phyloP scores from a whole-genome alignment of 2,329 filamentous ascomycete genomes.

The Salinomyces thailandicus region DNA sequence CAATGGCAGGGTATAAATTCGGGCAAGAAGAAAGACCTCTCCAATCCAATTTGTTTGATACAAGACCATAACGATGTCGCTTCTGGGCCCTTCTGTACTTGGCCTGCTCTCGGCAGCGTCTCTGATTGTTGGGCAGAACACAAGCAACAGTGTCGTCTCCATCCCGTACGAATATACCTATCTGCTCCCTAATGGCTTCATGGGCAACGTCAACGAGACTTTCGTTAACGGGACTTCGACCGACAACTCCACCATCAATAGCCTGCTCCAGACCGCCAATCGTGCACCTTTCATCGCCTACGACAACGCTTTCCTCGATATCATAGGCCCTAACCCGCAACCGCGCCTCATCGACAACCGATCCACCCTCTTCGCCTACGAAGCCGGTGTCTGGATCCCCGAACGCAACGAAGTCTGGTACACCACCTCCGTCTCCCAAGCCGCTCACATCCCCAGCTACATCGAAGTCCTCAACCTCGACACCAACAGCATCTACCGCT shows the following conservation, averaged over 20 bases:
- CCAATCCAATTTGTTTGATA: no score
- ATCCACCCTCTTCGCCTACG: slow-evolving; percentile 6
- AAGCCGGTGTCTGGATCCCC: slow-evolving; percentile 9
- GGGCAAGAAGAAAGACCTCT: no score
- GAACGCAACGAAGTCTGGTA: slow-evolving; percentile 12
- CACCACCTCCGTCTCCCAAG: slow-evolving; percentile 3
- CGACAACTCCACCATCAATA: slow-evolving; percentile 4
- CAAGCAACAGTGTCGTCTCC: slow-evolving; percentile 3
- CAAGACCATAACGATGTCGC: no score
- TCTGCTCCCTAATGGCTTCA: slow-evolving; percentile 7
- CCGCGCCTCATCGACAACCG: slow-evolving; percentile 6
- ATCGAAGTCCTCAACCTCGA: slow-evolving; percentile 1
- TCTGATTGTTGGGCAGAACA: no score
- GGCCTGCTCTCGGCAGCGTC: no score
- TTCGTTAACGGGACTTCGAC: slow-evolving; percentile 9
- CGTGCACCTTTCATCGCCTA: slow-evolving; percentile 8
- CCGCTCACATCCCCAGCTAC: not conserved
- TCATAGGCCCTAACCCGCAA: slow-evolving; percentile 5
- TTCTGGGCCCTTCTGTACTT: no score
- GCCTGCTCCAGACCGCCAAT: slow-evolving; percentile 3
- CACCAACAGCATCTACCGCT: not conserved
- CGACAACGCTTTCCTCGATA: slow-evolving; percentile 8
- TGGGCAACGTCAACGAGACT: slow-evolving; percentile 4
- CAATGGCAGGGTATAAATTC: no score
- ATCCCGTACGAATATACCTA: slow-evolving; percentile 10